These are phyloP conservation scores for Trichoderma pleuroti DNA, from an alignment of 2,329 filamentous ascomycete genomes.

Conservation along the genomic window DNA sequence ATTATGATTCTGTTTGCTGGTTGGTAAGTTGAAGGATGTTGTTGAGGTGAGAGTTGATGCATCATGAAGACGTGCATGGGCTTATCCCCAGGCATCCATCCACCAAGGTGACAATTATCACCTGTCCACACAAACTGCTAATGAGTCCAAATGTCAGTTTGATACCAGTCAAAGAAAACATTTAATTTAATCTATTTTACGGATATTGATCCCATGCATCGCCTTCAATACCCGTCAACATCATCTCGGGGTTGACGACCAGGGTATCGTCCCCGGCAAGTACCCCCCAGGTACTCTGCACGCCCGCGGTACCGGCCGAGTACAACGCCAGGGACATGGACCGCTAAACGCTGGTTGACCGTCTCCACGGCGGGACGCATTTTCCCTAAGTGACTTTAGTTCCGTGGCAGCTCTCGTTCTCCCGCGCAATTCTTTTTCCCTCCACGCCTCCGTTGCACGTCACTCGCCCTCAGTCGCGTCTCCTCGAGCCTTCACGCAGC, in stretches of 20 bases:
- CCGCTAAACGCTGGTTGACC: constrained; percentile 11
- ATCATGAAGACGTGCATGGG: not conserved
- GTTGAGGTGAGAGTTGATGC: not conserved
- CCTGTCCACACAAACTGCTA: not conserved
- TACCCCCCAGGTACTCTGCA: not conserved
- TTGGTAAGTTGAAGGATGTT: not conserved
- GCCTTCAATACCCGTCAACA: not conserved
- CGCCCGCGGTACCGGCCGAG: not conserved
- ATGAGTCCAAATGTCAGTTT: not conserved
- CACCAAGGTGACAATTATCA: not conserved
- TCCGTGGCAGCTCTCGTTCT: constrained; percentile 19
- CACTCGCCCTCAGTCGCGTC: constrained; percentile 27
- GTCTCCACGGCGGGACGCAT: constrained; percentile 17
- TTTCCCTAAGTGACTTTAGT: constrained; percentile 12
- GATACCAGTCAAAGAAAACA: not conserved
- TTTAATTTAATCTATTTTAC: not conserved
- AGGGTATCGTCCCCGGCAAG: no score
- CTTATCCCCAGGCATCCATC: not conserved
- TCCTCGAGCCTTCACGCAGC: constrained; percentile 29
- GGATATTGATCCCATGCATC: not conserved
- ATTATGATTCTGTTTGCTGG: not conserved
- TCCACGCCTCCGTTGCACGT: constrained; percentile 11
- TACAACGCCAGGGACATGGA: not conserved
- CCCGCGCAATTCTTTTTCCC: constrained; percentile 28
- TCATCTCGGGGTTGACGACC: no score